phyloP scores from a whole-genome alignment of 78 protist species.

The Carpediemonas membranifera region DNA sequence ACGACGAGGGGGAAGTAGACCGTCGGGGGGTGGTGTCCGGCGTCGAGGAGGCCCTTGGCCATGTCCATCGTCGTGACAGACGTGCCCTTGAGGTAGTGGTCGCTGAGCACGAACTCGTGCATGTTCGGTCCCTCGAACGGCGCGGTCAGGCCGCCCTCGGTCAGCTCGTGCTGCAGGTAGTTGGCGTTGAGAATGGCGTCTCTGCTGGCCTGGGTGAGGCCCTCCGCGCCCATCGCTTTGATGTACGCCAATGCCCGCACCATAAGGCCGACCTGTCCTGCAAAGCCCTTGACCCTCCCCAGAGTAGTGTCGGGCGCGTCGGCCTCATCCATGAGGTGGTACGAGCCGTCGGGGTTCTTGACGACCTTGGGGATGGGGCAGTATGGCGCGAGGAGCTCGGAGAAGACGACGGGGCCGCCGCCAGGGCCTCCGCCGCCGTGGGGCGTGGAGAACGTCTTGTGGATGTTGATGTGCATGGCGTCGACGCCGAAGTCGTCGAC shows the following conservation, averaged over 20 bases:
- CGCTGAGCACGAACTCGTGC: conserved; percentile 22
- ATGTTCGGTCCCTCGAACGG: conserved; percentile 3
- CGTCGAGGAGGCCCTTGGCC: conserved; percentile 23
- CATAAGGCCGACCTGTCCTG: conserved; percentile 11
- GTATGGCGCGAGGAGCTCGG: background rate
- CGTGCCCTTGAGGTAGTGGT: conserved; percentile 8
- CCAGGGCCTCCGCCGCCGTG: conserved; percentile 37
- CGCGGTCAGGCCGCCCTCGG: background rate
- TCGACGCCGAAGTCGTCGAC: conserved; percentile 16
- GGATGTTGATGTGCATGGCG: conserved; percentile 30
- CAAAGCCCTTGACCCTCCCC: background rate
- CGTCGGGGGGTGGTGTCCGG: conserved; percentile 28
- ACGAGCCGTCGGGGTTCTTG: background rate
- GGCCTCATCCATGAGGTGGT: background rate
- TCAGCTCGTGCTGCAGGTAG: background rate
- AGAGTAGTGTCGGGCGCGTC: background rate
- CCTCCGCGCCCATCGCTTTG: conserved; percentile 14
- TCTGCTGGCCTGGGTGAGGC: background rate
- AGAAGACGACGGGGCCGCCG: conserved; percentile 21
- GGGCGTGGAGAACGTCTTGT: conserved; percentile 32
- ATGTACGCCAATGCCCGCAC: conserved; percentile 10
- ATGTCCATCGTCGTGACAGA: conserved; percentile 25
- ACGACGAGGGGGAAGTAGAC: conserved; percentile 33
- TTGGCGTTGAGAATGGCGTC: conserved; percentile 33
- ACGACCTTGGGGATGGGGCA: conserved; percentile 12